These are phyloP conservation scores for Paramyrothecium roridum DNA, from an alignment of 2,329 filamentous ascomycete species.

Conservation along the genomic window DNA sequence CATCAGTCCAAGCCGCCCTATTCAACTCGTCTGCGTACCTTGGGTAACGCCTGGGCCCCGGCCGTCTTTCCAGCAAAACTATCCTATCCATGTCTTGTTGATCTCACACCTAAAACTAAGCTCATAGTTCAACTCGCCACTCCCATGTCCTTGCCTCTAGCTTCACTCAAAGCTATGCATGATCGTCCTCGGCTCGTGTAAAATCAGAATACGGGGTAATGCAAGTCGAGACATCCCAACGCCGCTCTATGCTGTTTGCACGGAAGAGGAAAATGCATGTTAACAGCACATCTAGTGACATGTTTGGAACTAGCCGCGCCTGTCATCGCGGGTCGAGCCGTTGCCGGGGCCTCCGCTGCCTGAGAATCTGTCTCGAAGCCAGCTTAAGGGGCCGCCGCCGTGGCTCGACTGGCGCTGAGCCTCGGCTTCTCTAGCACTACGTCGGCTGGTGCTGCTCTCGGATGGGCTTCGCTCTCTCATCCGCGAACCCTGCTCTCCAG, in stretches of 20 bases:
- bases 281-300: not conserved
- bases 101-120: too few species aligned
- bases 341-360: constrained; percentile 20
- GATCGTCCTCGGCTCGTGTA: too few species aligned
- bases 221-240: too few species aligned
- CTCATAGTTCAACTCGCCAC: too few species aligned
- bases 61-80: too few species aligned
- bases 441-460: constrained; percentile 20
- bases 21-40: not conserved
- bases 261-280: constrained; percentile 5
- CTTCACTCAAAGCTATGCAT: too few species aligned
- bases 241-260: not conserved
- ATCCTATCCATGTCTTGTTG: too few species aligned
- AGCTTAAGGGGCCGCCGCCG: constrained; percentile 35
- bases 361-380: constrained; percentile 40
- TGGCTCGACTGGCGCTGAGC: constrained; percentile 26
- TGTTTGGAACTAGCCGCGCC: constrained; percentile 17
- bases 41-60: too few species aligned
- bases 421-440: constrained; percentile 21
- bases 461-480: constrained; percentile 37
- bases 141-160: too few species aligned
- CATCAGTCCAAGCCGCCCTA: not conserved
- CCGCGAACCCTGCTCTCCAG: constrained; percentile 25
- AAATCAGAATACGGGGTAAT: too few species aligned
- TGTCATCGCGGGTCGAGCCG: constrained; percentile 23